phyloP scores from a whole-genome alignment of 2,329 filamentous ascomycete species.

The Calonectria henricotiae region DNA sequence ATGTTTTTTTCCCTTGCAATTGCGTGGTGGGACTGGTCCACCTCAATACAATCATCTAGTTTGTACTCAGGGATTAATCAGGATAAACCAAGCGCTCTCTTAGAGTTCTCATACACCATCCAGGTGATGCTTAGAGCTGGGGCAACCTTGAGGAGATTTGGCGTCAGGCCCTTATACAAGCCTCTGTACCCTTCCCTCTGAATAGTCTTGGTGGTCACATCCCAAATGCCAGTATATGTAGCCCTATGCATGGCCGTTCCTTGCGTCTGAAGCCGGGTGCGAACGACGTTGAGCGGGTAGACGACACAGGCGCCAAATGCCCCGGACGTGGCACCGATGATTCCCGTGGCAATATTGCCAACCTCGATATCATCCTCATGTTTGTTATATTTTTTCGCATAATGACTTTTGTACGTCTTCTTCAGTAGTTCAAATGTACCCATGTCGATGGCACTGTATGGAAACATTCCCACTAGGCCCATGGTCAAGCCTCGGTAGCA shows the following conservation, averaged over 20 bases:
- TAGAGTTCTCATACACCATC: conserved; percentile 93
- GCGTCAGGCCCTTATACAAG: conserved; percentile 94
- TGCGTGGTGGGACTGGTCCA: conserved; percentile 39
- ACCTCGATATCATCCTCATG: conserved; percentile 89
- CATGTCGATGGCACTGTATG: conserved; percentile 96
- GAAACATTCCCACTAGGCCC: conserved; percentile 96
- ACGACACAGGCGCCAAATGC: conserved; percentile 94
- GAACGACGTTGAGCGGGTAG: conserved; percentile 94
- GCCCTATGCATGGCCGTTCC: conserved; percentile 92
- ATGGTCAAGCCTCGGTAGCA: conserved; percentile 96
- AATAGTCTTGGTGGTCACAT: conserved; percentile 89
- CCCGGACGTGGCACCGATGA: conserved; percentile 92
- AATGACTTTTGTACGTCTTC: conserved; percentile 78
- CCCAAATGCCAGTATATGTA: conserved; percentile 92
- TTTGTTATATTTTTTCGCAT: conserved; percentile 78
- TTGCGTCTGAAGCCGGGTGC: conserved; percentile 93
- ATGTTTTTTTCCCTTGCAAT: background rate
- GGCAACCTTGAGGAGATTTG: conserved; percentile 95
- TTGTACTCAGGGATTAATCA: conserved; percentile 36
- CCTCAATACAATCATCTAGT: conserved; percentile 1
- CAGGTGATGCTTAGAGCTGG: conserved; percentile 97
- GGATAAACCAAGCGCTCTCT: conserved; percentile 76
- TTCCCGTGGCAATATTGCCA: conserved; percentile 86
- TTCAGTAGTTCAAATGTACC: conserved; percentile 97
- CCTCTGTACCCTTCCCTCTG: conserved; percentile 87